Conservation (phyloP, 2,329 filamentous ascomycete species). For the Pseudopyrenochaeta lycopersici region DNA sequence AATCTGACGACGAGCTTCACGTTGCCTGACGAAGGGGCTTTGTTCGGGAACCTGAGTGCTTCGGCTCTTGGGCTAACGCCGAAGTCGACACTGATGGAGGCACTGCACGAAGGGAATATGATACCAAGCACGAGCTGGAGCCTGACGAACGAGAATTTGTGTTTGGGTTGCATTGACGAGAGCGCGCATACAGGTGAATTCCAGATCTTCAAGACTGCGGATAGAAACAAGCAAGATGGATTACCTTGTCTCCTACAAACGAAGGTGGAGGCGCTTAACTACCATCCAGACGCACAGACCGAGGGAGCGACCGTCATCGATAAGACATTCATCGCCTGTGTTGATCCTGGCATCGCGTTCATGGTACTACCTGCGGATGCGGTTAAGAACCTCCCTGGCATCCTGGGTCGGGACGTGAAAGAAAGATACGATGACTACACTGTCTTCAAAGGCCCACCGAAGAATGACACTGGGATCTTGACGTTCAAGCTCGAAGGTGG, state of each 20-base stretch:
- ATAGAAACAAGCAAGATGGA: slow-evolving; percentile 9
- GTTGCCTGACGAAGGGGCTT: slow-evolving; percentile 12
- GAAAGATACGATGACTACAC: slow-evolving; percentile 2
- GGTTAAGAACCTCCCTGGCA: slow-evolving; percentile 4
- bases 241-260: slow-evolving; percentile 21
- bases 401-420: slow-evolving; percentile 5
- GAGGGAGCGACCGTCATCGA: slow-evolving; percentile 22
- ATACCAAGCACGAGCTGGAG: slow-evolving; percentile 22
- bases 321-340: slow-evolving; percentile 20
- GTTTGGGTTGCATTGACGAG: slow-evolving; percentile 22
- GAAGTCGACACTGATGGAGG: slow-evolving; percentile 12
- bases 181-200: slow-evolving; percentile 10
- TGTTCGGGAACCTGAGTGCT: slow-evolving; percentile 17
- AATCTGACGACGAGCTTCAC: slow-evolving; percentile 15
- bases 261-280: slow-evolving; percentile 24
- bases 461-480: slow-evolving; percentile 15
- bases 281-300: slow-evolving; percentile 5
- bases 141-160: slow-evolving; percentile 17
- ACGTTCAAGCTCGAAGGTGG: slow-evolving; percentile 19
- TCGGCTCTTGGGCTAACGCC: slow-evolving; percentile 21
- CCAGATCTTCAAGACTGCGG: slow-evolving; percentile 16
- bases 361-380: slow-evolving; percentile 18
- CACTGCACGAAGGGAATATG: slow-evolving; percentile 6
- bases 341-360: slow-evolving; percentile 25
- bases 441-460: background rate